Evolutionary conservation across 2,329 filamentous ascomycete genomes (phyloP), one percentile per base, ranked within the genome.

Genomic region (Ascocoryne sarcoides): DNA sequence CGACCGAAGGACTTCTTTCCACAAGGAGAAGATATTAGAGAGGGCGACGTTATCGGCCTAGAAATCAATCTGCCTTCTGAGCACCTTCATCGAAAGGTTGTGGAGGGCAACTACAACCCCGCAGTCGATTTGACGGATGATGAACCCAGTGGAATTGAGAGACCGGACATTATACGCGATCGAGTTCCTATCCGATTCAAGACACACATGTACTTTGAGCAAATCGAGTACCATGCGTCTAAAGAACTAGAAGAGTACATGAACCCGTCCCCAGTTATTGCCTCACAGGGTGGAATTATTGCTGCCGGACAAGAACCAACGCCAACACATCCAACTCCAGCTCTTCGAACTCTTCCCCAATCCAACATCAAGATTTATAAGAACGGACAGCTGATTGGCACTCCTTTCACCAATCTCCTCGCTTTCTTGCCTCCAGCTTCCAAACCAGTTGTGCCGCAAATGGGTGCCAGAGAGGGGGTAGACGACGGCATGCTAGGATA

Each of bases 401-500:
- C 84, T 0, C 79, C 90, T 0, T 98, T 94, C 59, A 84, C 84
- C 42, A 79, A 93, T 50, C 75, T 98, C 1, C 75, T 95, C 18
- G 81, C 88, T 3, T 98, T 98, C 63, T 69, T 98, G 1, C 92
- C 92, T 0, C 90, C 89, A 0, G 89, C 92, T 1, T 94, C 86
- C 4, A 79, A 78, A 45, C 82, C 83, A 17, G 75, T 79, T 44
- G 26, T 39, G 5, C 32, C 73, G 4, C 79, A 84, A 48, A 73
- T 82, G 31, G 86, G 84, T 10, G 87, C 85, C 14, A 72, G 92
- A 36, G 84, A 92, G 46, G 87, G 87, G 19, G 78, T 94, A 46
- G 92, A 98, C 57, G 92, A 98, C 57, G 92, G 90, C 26, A 84
- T 92, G 72, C 75, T 95, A 2, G 93, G 92, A 9, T 98, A 98